phyloP scores from a whole-genome alignment of 352 stramenopile species.

The Globisporangium nunn region DNA sequence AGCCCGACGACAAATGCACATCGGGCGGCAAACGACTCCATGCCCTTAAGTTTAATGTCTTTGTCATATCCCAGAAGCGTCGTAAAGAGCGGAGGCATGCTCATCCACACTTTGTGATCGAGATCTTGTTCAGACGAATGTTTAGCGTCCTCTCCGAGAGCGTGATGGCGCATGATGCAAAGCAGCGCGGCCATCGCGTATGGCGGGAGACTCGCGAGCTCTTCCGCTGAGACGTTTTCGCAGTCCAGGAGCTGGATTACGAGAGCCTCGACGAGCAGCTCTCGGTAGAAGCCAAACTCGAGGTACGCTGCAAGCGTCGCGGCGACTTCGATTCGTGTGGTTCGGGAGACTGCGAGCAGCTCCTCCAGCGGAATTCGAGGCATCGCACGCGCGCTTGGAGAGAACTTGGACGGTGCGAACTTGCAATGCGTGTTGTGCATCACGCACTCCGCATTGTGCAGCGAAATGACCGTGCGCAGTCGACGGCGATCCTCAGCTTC shows the following conservation, averaged over 20 bases:
- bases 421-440: slow-evolving; percentile 40
- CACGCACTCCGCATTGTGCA: slow-evolving; percentile 39
- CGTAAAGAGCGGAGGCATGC: slow-evolving; percentile 32
- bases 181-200: slow-evolving; percentile 38
- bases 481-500: slow-evolving; percentile 28
- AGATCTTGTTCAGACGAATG: slow-evolving; percentile 8
- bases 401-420: slow-evolving; percentile 32
- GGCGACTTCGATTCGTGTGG: slow-evolving; percentile 25
- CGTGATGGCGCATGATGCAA: slow-evolving; percentile 21
- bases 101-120: slow-evolving; percentile 26
- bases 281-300: slow-evolving; percentile 29
- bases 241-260: slow-evolving; percentile 34
- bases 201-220: slow-evolving; percentile 27
- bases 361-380: slow-evolving; percentile 24
- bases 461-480: slow-evolving; percentile 23
- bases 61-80: slow-evolving; percentile 20
- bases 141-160: slow-evolving; percentile 20
- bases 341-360: slow-evolving; percentile 21
- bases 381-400: slow-evolving; percentile 23
- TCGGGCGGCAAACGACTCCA: slow-evolving; percentile 14
- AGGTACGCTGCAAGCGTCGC: slow-evolving; percentile 29
- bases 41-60: neutral
- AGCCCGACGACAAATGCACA: slow-evolving; percentile 37
- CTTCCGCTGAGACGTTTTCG: slow-evolving; percentile 15
- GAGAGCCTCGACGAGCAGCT: slow-evolving; percentile 38